phyloP scores from a whole-genome alignment of 192 early-diverging fungal genomes.

The Backusella tarrabulga region DNA sequence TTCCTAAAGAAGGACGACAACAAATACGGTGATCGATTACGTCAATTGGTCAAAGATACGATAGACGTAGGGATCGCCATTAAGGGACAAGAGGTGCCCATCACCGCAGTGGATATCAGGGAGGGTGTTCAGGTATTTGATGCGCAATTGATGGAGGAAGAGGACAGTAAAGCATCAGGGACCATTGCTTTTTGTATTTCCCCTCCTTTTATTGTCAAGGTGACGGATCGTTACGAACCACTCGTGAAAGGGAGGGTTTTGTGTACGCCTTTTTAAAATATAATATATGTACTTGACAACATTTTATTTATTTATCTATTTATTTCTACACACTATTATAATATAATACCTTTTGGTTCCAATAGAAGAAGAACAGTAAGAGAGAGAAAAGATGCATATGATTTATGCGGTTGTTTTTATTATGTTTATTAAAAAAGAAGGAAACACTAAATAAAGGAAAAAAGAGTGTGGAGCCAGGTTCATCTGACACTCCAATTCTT shows the following conservation, averaged over 20 bases:
- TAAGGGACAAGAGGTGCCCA: constrained; percentile 33
- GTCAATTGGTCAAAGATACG: constrained; percentile 25
- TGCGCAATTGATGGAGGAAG: constrained; percentile 25
- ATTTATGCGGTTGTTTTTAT: not conserved
- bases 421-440: not conserved
- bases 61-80: constrained; percentile 22
- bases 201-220: constrained; percentile 28
- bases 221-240: not conserved
- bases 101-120: constrained; percentile 24
- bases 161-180: constrained; percentile 13
- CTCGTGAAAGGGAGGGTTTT: constrained; percentile 23
- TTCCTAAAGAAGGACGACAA: not conserved
- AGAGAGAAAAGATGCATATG: not conserved
- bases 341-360: too few relatives aligned
- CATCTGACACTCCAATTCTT: not conserved
- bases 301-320: not conserved
- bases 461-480: not conserved
- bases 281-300: not conserved
- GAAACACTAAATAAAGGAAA: not conserved
- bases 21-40: constrained; percentile 20
- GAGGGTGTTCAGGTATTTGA: constrained; percentile 27
- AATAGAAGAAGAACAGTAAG: not conserved
- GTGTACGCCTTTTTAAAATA: not conserved
- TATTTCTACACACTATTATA: not conserved
- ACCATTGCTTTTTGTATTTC: constrained; percentile 30